These are phyloP conservation scores for Trichosanthes truncata DNA, from an alignment of 306 rosid genomes.

Conservation along the genomic window DNA sequence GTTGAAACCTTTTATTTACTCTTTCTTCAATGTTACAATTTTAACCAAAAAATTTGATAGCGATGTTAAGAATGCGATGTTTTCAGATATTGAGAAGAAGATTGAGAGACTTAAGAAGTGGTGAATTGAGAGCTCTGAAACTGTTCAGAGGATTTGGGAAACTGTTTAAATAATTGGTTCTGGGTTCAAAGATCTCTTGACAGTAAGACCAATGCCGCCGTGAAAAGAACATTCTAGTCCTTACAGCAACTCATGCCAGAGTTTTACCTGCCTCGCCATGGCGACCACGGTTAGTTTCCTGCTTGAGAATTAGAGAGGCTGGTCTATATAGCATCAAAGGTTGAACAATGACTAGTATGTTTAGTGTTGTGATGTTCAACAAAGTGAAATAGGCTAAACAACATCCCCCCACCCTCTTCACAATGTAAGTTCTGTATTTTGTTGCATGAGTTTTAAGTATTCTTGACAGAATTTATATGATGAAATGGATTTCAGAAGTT, in stretches of 20 bases:
- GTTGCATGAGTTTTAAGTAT: neutral
- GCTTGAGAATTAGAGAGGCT: neutral
- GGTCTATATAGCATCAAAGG: neutral
- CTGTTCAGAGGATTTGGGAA: conserved; percentile 65
- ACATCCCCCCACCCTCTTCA: neutral
- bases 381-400: neutral
- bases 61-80: neutral
- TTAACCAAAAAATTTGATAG: neutral
- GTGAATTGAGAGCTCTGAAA: conserved; percentile 68
- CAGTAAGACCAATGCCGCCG: neutral
- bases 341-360: neutral
- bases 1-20: neutral
- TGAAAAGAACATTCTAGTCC: neutral
- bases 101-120: conserved; percentile 69
- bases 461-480: neutral
- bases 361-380: neutral
- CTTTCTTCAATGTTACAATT: neutral
- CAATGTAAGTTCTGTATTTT: neutral
- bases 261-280: neutral
- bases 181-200: neutral
- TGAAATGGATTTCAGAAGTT: neutral
- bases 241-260: neutral
- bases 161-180: conserved; percentile 39
- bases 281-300: neutral
- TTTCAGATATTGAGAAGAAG: conserved; percentile 73